Conservation (phyloP, 441 rosid genomes). For the Metrosideros polymorpha region DNA sequence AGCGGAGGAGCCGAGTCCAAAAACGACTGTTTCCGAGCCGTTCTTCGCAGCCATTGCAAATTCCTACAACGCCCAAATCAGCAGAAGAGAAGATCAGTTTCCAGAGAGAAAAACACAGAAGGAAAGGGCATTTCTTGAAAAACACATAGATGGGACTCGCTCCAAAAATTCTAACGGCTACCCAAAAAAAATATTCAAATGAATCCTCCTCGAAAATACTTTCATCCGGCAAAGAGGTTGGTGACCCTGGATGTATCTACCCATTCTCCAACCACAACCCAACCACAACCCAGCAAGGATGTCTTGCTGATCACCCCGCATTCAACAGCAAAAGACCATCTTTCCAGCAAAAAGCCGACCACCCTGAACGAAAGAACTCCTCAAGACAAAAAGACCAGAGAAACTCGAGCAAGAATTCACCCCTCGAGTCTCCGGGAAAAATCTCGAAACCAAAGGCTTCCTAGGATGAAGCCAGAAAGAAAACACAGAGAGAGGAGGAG, state of each 20-base stretch:
- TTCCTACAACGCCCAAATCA: not conserved
- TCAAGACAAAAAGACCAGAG: not conserved
- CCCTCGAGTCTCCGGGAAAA: not conserved
- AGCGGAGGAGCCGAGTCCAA: conserved; percentile 73
- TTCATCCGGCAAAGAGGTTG: not conserved
- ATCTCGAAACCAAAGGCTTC: not conserved
- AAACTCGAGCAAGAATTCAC: not conserved
- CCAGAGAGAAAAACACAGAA: not conserved
- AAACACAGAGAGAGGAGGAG: too few species aligned
- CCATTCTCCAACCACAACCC: not conserved
- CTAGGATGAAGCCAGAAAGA: too few species aligned
- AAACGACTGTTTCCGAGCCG: conserved; percentile 24
- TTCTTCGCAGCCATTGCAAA: conserved; percentile 18
- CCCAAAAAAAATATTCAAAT: not conserved
- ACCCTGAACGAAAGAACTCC: not conserved
- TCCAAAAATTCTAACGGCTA: not conserved
- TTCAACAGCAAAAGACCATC: not conserved
- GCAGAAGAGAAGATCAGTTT: not conserved
- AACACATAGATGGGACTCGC: not conserved
- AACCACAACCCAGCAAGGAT: not conserved
- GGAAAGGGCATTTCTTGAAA: not conserved
- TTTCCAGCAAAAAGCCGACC: not conserved
- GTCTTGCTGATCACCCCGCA: not conserved
- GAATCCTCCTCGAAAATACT: not conserved
- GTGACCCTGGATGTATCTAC: not conserved